Conservation (phyloP, 495 filamentous ascomycete genomes). For the Penicillium cinerascens region DNA sequence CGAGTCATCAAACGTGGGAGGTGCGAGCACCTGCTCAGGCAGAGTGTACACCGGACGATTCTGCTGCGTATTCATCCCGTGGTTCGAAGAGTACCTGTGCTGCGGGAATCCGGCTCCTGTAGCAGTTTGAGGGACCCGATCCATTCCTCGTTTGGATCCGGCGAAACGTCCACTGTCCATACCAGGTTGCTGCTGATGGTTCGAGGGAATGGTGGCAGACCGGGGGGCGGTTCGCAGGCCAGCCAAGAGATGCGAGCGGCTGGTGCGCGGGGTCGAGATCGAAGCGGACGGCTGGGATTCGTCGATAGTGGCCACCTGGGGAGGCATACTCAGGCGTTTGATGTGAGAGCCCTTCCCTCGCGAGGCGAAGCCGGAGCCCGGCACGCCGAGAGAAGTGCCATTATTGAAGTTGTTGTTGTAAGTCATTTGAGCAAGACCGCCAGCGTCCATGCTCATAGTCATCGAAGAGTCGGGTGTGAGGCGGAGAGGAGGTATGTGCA, state of each 20-base stretch:
- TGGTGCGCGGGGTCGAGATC: conserved; percentile 78
- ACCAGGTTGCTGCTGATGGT: conserved; percentile 48
- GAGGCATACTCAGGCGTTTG: conserved; percentile 73
- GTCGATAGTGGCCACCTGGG: conserved; percentile 62
- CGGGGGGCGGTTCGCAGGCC: conserved; percentile 91
- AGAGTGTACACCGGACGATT: conserved; percentile 61
- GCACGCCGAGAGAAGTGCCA: conserved; percentile 64
- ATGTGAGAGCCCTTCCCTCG: conserved; percentile 76
- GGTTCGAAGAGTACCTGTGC: conserved; percentile 44
- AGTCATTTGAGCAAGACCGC: conserved; percentile 99
- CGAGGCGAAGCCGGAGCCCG: conserved; percentile 76
- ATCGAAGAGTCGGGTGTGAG: conserved; percentile 11
- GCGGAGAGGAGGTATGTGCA: conserved; percentile 37
- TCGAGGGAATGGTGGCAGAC: conserved; percentile 69
- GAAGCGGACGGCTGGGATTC: conserved; percentile 53
- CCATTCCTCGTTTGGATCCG: conserved; percentile 33
- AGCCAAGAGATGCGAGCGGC: conserved; percentile 89
- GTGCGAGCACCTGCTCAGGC: conserved; percentile 82
- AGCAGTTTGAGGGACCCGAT: conserved; percentile 60
- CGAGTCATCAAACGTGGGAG: conserved; percentile 70
- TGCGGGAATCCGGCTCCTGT: conserved; percentile 57
- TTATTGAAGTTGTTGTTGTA: conserved; percentile 71
- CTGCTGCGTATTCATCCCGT: conserved; percentile 33
- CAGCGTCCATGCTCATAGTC: conserved; percentile 88
- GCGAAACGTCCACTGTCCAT: conserved; percentile 46